phyloP scores from a whole-genome alignment of 192 early-diverging fungal species.

The Cetraspora pellucida region DNA sequence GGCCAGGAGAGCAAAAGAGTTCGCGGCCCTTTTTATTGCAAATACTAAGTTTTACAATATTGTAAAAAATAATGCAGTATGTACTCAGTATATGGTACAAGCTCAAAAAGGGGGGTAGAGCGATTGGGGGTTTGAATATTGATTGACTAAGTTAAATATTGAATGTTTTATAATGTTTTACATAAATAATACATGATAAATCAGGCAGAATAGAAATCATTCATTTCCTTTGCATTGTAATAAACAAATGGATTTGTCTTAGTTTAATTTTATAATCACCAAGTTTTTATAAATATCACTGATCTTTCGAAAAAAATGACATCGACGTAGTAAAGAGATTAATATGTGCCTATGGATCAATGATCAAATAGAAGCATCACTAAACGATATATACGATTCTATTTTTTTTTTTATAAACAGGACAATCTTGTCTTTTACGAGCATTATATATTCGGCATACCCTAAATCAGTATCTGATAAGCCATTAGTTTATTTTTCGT shows the following conservation, averaged over 20 bases:
- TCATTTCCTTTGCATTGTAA: constrained; percentile 7
- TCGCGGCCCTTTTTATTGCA: constrained; percentile 26
- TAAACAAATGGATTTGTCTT: background rate
- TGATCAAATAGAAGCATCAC: too few species aligned
- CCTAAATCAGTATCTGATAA: too few species aligned
- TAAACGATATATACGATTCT: too few species aligned
- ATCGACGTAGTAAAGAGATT: too few species aligned
- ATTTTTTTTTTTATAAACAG: too few species aligned
- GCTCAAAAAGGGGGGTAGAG: constrained; percentile 3
- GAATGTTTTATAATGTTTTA: constrained; percentile 11
- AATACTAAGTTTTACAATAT: constrained; percentile 2
- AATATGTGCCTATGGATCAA: too few species aligned
- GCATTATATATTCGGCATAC: too few species aligned
- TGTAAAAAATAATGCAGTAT: background rate
- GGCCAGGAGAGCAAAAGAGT: constrained; percentile 14
- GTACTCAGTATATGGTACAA: background rate
- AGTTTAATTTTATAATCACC: background rate
- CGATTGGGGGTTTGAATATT: background rate
- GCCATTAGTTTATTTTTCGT: too few species aligned
- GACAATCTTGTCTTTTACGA: too few species aligned
- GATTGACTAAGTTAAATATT: background rate
- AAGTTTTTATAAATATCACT: background rate
- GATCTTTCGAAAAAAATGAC: too few species aligned
- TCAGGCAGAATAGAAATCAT: constrained; percentile 2
- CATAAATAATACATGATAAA: constrained; percentile 14